phyloP scores from a whole-genome alignment of 306 rosid species.

The Cucumis cinereus region DNA sequence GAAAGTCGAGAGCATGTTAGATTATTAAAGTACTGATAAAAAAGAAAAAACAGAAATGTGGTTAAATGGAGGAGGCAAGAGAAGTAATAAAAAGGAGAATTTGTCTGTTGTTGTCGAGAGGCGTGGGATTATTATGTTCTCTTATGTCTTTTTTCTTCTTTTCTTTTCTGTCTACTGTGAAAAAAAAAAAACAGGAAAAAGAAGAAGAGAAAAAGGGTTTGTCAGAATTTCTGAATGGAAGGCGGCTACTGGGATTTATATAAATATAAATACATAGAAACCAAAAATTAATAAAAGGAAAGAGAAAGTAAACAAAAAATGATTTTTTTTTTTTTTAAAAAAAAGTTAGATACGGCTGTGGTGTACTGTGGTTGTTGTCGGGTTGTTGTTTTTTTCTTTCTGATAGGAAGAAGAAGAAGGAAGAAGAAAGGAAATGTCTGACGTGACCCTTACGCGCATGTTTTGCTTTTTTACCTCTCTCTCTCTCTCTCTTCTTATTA shows the following conservation, averaged over 20 bases:
- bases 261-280: not conserved
- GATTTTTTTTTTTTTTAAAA: too few relatives aligned
- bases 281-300: not conserved
- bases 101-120: constrained; percentile 43
- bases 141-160: not conserved
- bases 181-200: too few relatives aligned
- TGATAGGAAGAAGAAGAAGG: too few relatives aligned
- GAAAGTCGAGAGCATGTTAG: too few relatives aligned
- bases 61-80: constrained; percentile 2
- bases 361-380: constrained; percentile 27
- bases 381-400: not conserved
- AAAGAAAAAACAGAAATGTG: too few relatives aligned
- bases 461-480: not conserved
- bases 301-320: not conserved
- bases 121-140: constrained; percentile 28
- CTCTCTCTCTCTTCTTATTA: too few relatives aligned
- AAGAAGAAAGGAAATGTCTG: constrained; percentile 19
- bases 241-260: constrained; percentile 15
- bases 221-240: not conserved
- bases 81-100: constrained; percentile 11
- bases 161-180: not conserved
- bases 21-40: too few relatives aligned
- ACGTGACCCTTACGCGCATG: constrained; percentile 44
- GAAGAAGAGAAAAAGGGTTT: not conserved
- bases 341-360: constrained; percentile 23